Percentiles rank a stretch among this genome's conserved stretches.
Conservation (phyloP, 495 filamentous ascomycete species). For the Lasiosphaeria hispida region DNA sequence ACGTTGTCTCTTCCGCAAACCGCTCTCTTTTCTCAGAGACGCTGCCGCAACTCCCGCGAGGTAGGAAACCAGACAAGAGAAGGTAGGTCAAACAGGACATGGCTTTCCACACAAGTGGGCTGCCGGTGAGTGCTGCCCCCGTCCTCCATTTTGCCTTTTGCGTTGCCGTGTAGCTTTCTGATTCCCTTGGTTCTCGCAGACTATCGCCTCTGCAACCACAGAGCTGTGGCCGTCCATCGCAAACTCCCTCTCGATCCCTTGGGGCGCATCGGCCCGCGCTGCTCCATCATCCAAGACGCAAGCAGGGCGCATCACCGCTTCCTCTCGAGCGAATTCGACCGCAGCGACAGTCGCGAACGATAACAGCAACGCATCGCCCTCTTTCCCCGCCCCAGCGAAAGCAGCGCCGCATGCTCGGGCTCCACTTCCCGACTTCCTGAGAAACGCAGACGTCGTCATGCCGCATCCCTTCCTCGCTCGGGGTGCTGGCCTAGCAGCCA, state of each 20-base stretch:
- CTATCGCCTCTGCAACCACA: slow-evolving; percentile 48
- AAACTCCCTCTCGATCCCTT: slow-evolving; percentile 45
- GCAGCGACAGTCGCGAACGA: slow-evolving; percentile 5
- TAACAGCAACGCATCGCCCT: slow-evolving; percentile 7
- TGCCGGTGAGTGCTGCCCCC: slow-evolving; percentile 36
- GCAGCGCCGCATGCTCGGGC: slow-evolving; percentile 12
- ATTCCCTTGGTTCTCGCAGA: slow-evolving; percentile 29
- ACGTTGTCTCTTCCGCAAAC: slow-evolving; percentile 3
- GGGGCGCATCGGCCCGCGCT: slow-evolving; percentile 26
- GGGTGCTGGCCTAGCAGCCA: slow-evolving; percentile 13
- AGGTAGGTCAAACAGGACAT: slow-evolving; percentile 24
- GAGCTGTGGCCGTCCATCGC: slow-evolving; percentile 57
- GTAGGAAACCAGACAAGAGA: not conserved
- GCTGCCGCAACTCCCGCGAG: not conserved
- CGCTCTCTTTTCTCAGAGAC: not conserved
- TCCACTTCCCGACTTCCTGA: slow-evolving; percentile 43
- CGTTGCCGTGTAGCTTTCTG: not conserved
- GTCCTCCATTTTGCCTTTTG: not conserved
- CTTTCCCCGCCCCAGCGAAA: not conserved
- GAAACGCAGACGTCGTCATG: slow-evolving; percentile 23
- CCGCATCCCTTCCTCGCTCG: slow-evolving; percentile 21
- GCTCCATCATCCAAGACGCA: slow-evolving; percentile 8
- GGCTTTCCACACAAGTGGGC: slow-evolving; percentile 43
- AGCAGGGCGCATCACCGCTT: not conserved
- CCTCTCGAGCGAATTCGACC: not conserved